These are phyloP conservation scores for Aspergillus udagawae DNA, from an alignment of 2,329 filamentous ascomycete genomes.

Conservation along the genomic window DNA sequence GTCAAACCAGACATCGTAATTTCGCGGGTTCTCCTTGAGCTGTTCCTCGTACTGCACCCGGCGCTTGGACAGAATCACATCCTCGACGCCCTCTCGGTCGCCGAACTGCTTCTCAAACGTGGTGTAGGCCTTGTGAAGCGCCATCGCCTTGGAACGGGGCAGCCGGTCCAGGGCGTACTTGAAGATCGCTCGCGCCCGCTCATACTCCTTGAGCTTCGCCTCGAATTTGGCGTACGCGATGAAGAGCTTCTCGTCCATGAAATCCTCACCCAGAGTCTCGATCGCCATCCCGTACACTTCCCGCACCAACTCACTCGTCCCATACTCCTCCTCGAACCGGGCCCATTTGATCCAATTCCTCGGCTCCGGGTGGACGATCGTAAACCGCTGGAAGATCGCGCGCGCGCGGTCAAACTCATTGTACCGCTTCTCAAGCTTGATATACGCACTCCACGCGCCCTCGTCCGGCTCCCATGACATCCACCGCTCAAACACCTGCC, in stretches of 20 bases:
- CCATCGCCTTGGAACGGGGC: constrained; percentile 77
- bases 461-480: constrained; percentile 98
- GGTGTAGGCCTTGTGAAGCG: constrained; percentile 89
- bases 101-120: constrained; percentile 98
- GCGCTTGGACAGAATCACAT: constrained; percentile 91
- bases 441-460: constrained; percentile 91
- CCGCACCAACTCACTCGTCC: constrained; percentile 83
- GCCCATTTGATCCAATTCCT: constrained; percentile 99
- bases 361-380: constrained; percentile 86
- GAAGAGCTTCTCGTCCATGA: constrained; percentile 93
- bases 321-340: constrained; percentile 92
- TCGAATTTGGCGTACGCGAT: constrained; percentile 95
- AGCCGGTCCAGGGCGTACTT: constrained; percentile 93
- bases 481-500: constrained; percentile 96
- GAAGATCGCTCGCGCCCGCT: constrained; percentile 90
- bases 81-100: constrained; percentile 86
- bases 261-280: constrained; percentile 86
- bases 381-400: constrained; percentile 85
- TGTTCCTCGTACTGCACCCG: constrained; percentile 92
- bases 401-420: constrained; percentile 87
- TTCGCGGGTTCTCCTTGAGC: constrained; percentile 88
- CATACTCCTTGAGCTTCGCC: constrained; percentile 89
- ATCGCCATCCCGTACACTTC: constrained; percentile 88
- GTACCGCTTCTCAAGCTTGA: constrained; percentile 95
- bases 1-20: constrained; percentile 97